Percentiles rank a stretch among this genome's conserved stretches.
phyloP scores from a whole-genome alignment of 371 early-diverging fungal species.

The Mucor saturninus region DNA sequence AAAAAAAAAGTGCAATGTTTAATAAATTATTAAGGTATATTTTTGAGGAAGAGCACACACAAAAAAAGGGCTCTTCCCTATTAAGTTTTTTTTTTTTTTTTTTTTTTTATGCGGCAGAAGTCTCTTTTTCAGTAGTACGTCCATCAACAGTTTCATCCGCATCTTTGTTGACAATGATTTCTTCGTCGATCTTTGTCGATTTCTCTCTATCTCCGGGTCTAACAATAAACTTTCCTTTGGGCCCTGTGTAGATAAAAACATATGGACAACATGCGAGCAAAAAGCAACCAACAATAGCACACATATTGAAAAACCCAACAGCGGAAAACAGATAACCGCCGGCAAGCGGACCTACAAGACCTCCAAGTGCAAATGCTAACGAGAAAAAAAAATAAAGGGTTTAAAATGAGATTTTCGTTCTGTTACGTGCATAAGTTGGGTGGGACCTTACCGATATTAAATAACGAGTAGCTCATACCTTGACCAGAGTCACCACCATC shows the following conservation, averaged over 20 bases:
- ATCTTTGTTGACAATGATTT: too few species aligned
- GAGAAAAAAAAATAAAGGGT: background rate
- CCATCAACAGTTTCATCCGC: too few species aligned
- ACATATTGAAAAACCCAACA: slow-evolving; percentile 30
- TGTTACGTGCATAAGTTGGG: too few species aligned
- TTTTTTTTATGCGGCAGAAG: too few species aligned
- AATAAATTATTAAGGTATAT: too few species aligned
- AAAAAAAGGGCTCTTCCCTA: too few species aligned
- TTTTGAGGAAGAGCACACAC: too few species aligned
- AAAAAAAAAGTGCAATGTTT: too few species aligned
- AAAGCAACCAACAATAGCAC: slow-evolving; percentile 24
- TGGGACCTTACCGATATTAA: slow-evolving; percentile 37
- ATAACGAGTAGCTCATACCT: slow-evolving; percentile 53
- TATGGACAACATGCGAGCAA: slow-evolving; percentile 35
- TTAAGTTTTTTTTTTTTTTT: too few species aligned
- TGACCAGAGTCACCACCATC: slow-evolving; percentile 48
- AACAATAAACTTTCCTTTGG: slow-evolving; percentile 15
- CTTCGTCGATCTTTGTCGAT: too few species aligned
- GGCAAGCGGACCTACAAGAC: slow-evolving; percentile 21
- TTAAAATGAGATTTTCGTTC: too few species aligned
- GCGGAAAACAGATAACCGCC: slow-evolving; percentile 26
- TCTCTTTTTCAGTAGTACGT: too few species aligned
- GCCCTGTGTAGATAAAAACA: slow-evolving; percentile 33
- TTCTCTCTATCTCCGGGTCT: slow-evolving; percentile 8
- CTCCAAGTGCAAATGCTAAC: slow-evolving; percentile 48